Evolutionary conservation across 805 yeast species (phyloP).

Genomic region (Cyberlindnera subsufficiens): DNA sequence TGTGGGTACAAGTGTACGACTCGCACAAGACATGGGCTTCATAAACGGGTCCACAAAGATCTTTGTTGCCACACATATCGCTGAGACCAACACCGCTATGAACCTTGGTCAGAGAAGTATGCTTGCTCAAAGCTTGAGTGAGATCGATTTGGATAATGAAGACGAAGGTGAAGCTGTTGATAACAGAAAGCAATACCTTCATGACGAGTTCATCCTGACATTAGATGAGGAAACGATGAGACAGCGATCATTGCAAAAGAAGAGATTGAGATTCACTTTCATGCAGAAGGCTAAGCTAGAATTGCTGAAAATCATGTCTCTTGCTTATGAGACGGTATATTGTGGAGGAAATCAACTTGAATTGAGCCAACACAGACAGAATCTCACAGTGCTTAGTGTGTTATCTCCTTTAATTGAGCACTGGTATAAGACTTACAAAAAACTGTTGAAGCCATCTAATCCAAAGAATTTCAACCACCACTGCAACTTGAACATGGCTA

Average conservation of each 20-base stretch:
- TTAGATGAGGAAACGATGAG: slow-evolving; percentile 25
- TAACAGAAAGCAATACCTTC: slow-evolving; percentile 20
- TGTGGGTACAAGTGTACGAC: slow-evolving; percentile 77
- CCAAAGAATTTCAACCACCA: slow-evolving; percentile 31
- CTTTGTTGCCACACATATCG: slow-evolving; percentile 75
- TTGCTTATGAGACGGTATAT: slow-evolving; percentile 82
- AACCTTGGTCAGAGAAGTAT: slow-evolving; percentile 74
- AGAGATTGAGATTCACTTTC: slow-evolving; percentile 45
- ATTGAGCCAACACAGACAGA: slow-evolving; percentile 50
- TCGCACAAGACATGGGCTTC: slow-evolving; percentile 83
- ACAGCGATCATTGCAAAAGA: slow-evolving; percentile 19
- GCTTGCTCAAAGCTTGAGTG: slow-evolving; percentile 67
- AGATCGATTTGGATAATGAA: slow-evolving; percentile 50
- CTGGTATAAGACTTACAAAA: slow-evolving; percentile 66
- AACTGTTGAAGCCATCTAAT: slow-evolving; percentile 44
- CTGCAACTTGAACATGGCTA: slow-evolving; percentile 20
- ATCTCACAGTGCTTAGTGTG: slow-evolving; percentile 64
- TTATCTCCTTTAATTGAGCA: slow-evolving; percentile 70
- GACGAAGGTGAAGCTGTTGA: slow-evolving; percentile 24
- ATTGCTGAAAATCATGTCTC: slow-evolving; percentile 66
- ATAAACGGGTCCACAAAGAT: slow-evolving; percentile 68
- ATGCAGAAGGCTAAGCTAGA: slow-evolving; percentile 77
- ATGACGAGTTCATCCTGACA: slow-evolving; percentile 26
- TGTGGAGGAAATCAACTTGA: slow-evolving; percentile 51
- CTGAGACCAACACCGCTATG: slow-evolving; percentile 80